Percentiles rank a stretch among this genome's conserved stretches.
Evolutionary conservation across 768 basidiomycete genomes (phyloP).

Genomic region (Lactarius hengduanensis): DNA sequence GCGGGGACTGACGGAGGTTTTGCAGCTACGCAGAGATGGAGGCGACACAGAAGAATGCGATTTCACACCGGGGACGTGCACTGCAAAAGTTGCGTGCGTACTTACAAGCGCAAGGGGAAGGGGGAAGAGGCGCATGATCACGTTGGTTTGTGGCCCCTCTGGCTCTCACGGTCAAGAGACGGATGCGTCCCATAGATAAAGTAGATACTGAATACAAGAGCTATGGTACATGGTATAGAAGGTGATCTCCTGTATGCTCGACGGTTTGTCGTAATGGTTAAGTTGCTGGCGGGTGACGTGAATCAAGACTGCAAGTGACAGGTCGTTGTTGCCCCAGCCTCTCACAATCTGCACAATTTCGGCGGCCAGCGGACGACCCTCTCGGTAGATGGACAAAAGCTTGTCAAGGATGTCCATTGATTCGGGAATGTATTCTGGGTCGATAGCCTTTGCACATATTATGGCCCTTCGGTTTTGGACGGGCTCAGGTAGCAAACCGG

Average conservation of each 20-base stretch:
- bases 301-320: neutral
- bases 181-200: neutral
- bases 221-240: neutral
- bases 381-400: no score
- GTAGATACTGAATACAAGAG: neutral
- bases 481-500: no score
- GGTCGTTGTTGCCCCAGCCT: neutral
- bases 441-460: no score
- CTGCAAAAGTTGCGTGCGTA: slow-evolving; percentile 53
- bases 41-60: slow-evolving; percentile 56
- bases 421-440: no score
- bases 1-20: neutral
- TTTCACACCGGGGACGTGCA: slow-evolving; percentile 66
- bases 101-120: slow-evolving; percentile 33
- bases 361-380: no score
- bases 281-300: neutral
- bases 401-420: no score
- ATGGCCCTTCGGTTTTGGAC: no score
- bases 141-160: neutral
- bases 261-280: neutral
- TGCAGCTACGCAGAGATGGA: slow-evolving; percentile 71
- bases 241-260: no score
- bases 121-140: slow-evolving; percentile 9
- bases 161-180: neutral
- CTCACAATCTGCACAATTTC: no score